Conservation (phyloP, 108 stramenopile species). For the Aurantiochytrium sp. region DNA sequence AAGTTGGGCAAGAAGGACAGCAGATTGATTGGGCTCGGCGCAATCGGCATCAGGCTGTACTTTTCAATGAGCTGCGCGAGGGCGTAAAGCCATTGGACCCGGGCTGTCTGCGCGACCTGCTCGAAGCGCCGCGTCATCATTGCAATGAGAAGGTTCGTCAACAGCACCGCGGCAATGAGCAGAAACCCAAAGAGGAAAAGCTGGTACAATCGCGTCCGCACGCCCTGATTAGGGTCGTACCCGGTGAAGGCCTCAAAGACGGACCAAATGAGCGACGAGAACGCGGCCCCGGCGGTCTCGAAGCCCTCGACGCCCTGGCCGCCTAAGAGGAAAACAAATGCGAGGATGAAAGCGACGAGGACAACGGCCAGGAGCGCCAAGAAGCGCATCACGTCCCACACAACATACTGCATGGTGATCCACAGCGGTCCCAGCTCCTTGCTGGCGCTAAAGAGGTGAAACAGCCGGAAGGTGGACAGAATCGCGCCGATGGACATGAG, state of each 20-base stretch:
- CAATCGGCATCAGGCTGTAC: not conserved
- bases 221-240: not conserved
- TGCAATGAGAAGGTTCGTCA: not conserved
- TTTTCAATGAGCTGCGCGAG: conserved; percentile 9
- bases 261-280: not conserved
- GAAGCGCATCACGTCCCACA: conserved; percentile 27
- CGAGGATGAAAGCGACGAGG: not conserved
- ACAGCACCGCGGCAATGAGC: not conserved
- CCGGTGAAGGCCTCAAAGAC: conserved; percentile 17
- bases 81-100: not conserved
- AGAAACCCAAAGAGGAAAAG: not conserved
- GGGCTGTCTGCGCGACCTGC: not conserved
- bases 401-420: conserved; percentile 26
- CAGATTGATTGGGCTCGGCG: not conserved
- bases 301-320: not conserved
- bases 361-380: not conserved
- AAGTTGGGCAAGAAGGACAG: not conserved
- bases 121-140: conserved; percentile 26
- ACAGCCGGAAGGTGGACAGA: not conserved
- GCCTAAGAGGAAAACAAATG: not conserved
- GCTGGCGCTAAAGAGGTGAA: conserved; percentile 22
- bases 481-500: not conserved
- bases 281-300: not conserved
- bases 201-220: not conserved
- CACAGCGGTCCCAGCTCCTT: conserved; percentile 13